phyloP scores from a whole-genome alignment of 192 early-diverging fungal genomes.

The Coemansia sp. region DNA sequence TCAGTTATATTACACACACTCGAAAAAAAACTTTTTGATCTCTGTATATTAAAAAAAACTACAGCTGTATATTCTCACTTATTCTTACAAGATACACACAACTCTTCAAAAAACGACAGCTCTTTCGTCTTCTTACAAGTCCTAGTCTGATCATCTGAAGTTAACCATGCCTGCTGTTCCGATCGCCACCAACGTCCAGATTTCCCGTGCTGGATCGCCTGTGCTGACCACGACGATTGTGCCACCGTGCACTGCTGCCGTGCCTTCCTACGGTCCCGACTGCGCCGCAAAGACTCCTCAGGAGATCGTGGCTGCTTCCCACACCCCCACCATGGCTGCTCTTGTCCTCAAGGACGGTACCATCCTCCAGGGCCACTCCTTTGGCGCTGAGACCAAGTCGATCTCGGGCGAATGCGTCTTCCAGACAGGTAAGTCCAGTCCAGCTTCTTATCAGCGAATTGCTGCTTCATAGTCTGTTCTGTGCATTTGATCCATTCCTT shows the following conservation, averaged over 20 bases:
- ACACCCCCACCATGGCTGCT: slow-evolving; percentile 56
- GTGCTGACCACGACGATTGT: slow-evolving; percentile 26
- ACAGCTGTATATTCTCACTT: slow-evolving; percentile 9
- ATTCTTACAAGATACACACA: background rate
- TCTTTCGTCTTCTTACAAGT: too few relatives aligned
- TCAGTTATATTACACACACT: background rate
- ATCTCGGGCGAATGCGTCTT: slow-evolving; percentile 98
- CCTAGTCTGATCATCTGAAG: background rate
- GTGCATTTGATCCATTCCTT: too few relatives aligned
- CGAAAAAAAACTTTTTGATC: slow-evolving; percentile 7
- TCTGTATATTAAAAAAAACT: slow-evolving; percentile 9
- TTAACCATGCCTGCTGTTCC: slow-evolving; percentile 42
- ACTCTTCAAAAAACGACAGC: background rate
- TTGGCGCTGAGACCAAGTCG: slow-evolving; percentile 83
- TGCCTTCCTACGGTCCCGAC: slow-evolving; percentile 36
- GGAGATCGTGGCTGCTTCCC: slow-evolving; percentile 35
- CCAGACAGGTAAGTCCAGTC: slow-evolving; percentile 81
- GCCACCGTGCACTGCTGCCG: slow-evolving; percentile 49
- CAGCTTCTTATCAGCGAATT: background rate
- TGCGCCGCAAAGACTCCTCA: slow-evolving; percentile 43
- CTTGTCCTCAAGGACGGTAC: slow-evolving; percentile 86
- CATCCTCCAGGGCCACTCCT: slow-evolving; percentile 86
- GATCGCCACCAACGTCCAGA: slow-evolving; percentile 52
- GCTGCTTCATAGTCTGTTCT: background rate
- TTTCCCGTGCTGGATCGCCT: slow-evolving; percentile 47